Conservation (phyloP, 2,329 filamentous ascomycete genomes). For the Fusarium nelsonii region DNA sequence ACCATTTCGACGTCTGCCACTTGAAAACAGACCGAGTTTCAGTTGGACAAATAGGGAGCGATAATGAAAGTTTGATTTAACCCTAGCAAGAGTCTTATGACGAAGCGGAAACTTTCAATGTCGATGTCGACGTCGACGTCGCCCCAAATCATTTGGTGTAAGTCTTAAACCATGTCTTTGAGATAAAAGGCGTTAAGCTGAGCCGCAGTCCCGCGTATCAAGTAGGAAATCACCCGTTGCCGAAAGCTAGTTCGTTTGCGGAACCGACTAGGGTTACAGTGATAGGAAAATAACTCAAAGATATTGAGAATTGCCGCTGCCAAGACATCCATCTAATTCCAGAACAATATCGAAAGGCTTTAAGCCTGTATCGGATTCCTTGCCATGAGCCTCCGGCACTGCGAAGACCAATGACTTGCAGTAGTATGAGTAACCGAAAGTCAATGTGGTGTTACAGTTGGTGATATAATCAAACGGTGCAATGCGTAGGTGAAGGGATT, state of each 20-base stretch:
- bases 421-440: too few species aligned
- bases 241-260: neutral
- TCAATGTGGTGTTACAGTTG: too few species aligned
- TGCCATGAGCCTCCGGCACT: neutral
- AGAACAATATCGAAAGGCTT: rapidly evolving
- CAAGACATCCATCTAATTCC: too few species aligned
- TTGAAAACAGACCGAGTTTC: too few species aligned
- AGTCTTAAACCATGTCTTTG: neutral
- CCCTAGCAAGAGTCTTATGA: neutral
- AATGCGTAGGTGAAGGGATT: too few species aligned
- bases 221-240: neutral
- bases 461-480: too few species aligned
- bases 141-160: neutral
- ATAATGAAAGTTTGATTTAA: too few species aligned
- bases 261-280: neutral
- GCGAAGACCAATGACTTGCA: too few species aligned
- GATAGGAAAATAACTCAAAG: neutral
- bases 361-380: too few species aligned
- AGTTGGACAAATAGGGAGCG: neutral
- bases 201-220: neutral
- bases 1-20: too few species aligned
- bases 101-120: neutral
- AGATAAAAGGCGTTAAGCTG: neutral
- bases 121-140: neutral
- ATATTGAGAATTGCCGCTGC: neutral